Base-by-base conservation (phyloP, 2,329 filamentous ascomycete genomes). In the Aspergillus sp. region DNA sequence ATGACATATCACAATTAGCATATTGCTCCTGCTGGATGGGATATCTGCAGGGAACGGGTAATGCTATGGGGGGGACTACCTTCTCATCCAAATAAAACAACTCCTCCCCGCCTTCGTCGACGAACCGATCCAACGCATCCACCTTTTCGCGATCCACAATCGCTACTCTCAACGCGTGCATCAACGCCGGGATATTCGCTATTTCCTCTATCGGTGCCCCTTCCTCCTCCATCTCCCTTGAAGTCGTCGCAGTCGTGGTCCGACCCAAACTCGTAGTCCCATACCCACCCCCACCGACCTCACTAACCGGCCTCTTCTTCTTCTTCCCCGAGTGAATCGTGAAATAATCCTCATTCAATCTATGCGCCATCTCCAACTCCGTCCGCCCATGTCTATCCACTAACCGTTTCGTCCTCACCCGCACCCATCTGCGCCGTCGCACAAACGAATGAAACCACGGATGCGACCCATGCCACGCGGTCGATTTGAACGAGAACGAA, bases 401-500 rank as follows among this genome's bases (percentile, higher is more conserved):
- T 49, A 75, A 80, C 71, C 86, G 85, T 77, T 90, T 91, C 55
- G 90, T 83, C 36, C 95, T 84, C 74, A 91, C 90, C 47, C 95
- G 84, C 57, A 94, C 86, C 95, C 95, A 99, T 21, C 91, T 87
- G 63, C 95, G 85, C 66, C 95, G 83, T 38, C 95, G 84, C n/a
- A 97, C 95, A 72, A 94, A 99, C 1, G 92, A 96, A 74, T 93
- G 94, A 77, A 92, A 96, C 93, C 94, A 98, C 25, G 87, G 89
- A 72, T 89, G 87, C 17, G 90, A 90, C 3, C 89, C 88, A 75
- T 99, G 95, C 95, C 95, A 99, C 2, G 87, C 86, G 66, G 90
- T 92, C 44, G 84, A 86, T 65, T 82, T 81, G 72, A 98, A 99
- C 66, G 90, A 89, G 73, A 97, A 92, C 15, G 91, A 95, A 77